A percentile compares a stretch with the other conserved stretches of the same genome.
Evolutionary conservation across 78 protist species (phyloP).

Genomic region (Polysphondylium violaceum): DNA sequence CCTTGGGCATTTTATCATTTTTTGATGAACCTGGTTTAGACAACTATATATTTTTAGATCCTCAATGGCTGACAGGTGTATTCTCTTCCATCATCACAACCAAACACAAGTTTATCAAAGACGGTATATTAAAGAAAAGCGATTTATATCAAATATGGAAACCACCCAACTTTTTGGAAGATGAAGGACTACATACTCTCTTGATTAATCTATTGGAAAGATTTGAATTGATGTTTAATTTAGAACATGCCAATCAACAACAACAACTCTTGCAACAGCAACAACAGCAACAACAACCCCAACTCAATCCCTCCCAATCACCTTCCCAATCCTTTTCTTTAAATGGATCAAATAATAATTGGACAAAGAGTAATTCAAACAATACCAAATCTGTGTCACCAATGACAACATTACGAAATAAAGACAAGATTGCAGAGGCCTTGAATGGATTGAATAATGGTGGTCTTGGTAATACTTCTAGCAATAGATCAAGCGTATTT

Average conservation of each 20-base stretch:
- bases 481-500: background rate
- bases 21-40: slow-evolving; percentile 53
- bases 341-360: no score
- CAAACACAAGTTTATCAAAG: slow-evolving; percentile 64
- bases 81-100: slow-evolving; percentile 76
- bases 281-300: no score
- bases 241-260: slow-evolving; percentile 22
- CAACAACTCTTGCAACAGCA: no score
- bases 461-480: no score
- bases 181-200: slow-evolving; percentile 58
- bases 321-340: no score
- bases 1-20: slow-evolving; percentile 35
- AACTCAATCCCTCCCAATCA: no score
- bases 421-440: no score
- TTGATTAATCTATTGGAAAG: slow-evolving; percentile 70
- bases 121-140: slow-evolving; percentile 61
- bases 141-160: slow-evolving; percentile 72
- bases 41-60: slow-evolving; percentile 69
- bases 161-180: slow-evolving; percentile 73
- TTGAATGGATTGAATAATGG: no score
- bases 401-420: no score
- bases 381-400: no score
- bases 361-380: no score
- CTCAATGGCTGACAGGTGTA: slow-evolving; percentile 79
- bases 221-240: slow-evolving; percentile 76